These are phyloP conservation scores for Gaillardinia entomophila DNA, from an alignment of 805 yeast species.

Conservation along the genomic window DNA sequence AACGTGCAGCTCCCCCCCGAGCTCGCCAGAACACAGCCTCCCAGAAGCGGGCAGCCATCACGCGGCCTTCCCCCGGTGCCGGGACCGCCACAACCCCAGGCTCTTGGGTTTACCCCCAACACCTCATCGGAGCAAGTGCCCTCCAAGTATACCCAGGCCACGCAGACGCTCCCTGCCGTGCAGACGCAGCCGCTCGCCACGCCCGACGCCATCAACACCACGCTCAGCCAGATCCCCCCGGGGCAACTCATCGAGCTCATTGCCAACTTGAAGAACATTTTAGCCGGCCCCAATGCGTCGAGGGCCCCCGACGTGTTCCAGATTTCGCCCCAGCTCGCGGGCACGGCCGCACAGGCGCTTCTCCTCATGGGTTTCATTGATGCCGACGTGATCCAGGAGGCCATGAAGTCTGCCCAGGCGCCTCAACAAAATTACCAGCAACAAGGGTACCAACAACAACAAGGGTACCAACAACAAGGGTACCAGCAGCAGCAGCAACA, in stretches of 20 bases:
- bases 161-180: slow-evolving; percentile 49
- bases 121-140: slow-evolving; percentile 29
- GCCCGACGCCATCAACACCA: slow-evolving; percentile 56
- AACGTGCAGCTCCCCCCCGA: slow-evolving; percentile 55
- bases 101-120: neutral
- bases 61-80: slow-evolving; percentile 1
- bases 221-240: slow-evolving; percentile 62
- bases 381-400: slow-evolving; percentile 57
- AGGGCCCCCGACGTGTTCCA: slow-evolving; percentile 50
- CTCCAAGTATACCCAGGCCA: slow-evolving; percentile 46
- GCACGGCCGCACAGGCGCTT: slow-evolving; percentile 68
- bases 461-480: slow-evolving; percentile 9
- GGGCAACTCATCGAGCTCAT: slow-evolving; percentile 63
- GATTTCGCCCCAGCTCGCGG: slow-evolving; percentile 52
- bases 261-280: slow-evolving; percentile 55
- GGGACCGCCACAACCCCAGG: slow-evolving; percentile 2
- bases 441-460: slow-evolving; percentile 6
- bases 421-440: slow-evolving; percentile 12
- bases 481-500: slow-evolving; percentile 5
- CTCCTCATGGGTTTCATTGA: slow-evolving; percentile 74
- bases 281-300: slow-evolving; percentile 44
- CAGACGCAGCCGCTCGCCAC: slow-evolving; percentile 39
- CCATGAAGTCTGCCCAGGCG: slow-evolving; percentile 31
- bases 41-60: neutral
- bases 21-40: slow-evolving; percentile 1